These are phyloP conservation scores for Wickerhamiella domercqiae DNA, from an alignment of 805 yeast species.

Conservation along the genomic window DNA sequence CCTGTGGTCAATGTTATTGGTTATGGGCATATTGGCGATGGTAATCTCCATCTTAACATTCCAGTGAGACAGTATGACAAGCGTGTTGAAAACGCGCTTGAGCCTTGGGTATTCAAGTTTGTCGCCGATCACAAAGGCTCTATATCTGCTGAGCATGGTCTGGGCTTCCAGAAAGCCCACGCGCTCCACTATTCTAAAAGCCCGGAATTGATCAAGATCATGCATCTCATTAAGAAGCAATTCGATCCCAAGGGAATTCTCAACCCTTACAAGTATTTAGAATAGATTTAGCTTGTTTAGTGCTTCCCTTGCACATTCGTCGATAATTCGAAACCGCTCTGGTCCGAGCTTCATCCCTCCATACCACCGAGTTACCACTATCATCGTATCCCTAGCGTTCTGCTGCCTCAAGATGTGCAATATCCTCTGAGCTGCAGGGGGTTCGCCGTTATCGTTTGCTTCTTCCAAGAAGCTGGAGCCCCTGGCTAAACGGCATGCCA, in stretches of 20 bases:
- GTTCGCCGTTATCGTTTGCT: slow-evolving; percentile 54
- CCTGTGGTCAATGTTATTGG: slow-evolving; percentile 89
- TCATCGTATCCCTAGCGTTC: slow-evolving; percentile 36
- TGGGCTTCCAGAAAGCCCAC: slow-evolving; percentile 91
- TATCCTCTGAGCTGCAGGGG: slow-evolving; percentile 53
- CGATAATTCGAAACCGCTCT: slow-evolving; percentile 52
- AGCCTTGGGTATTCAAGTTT: slow-evolving; percentile 93
- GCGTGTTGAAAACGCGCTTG: slow-evolving; percentile 63
- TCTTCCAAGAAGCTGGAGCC: slow-evolving; percentile 35
- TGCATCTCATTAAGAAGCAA: slow-evolving; percentile 61
- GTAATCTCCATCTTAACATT: slow-evolving; percentile 87
- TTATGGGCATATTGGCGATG: slow-evolving; percentile 97
- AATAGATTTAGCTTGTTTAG: slow-evolving; percentile 19
- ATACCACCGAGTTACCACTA: slow-evolving; percentile 69
- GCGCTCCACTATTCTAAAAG: slow-evolving; percentile 76
- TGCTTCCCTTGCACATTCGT: slow-evolving; percentile 39
- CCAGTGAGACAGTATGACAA: slow-evolving; percentile 73
- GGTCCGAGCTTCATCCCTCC: slow-evolving; percentile 68
- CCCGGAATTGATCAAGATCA: slow-evolving; percentile 51
- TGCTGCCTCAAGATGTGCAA: slow-evolving; percentile 38
- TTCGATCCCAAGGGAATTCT: slow-evolving; percentile 85
- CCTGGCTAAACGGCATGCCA: slow-evolving; percentile 51
- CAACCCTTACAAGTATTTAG: slow-evolving; percentile 71
- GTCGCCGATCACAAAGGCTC: slow-evolving; percentile 53
- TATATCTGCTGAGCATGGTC: slow-evolving; percentile 92